phyloP scores from a whole-genome alignment of 305 asterid species.

The Fraxinus platypoda region DNA sequence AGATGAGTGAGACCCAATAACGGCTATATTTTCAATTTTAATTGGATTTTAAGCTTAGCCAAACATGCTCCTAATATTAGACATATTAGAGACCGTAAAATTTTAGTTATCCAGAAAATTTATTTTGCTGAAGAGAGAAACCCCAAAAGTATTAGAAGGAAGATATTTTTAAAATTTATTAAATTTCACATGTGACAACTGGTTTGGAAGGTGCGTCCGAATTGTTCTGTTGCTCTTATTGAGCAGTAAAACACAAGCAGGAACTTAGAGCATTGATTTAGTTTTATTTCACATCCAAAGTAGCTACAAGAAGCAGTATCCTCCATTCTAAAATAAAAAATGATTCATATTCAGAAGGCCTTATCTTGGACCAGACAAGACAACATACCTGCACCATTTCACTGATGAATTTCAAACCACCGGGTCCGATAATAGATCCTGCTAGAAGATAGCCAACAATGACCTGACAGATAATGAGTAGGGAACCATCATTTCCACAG shows the following conservation, averaged over 20 bases:
- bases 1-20: too few species aligned
- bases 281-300: constrained; percentile 14
- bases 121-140: background rate
- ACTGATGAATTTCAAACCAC: constrained; percentile 85
- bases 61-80: too few species aligned
- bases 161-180: background rate
- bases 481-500: constrained; percentile 8
- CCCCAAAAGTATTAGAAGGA: background rate
- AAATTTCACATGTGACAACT: background rate
- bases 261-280: constrained; percentile 10
- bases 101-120: background rate
- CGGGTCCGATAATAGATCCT: constrained; percentile 95
- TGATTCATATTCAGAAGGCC: background rate
- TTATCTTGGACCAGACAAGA: background rate
- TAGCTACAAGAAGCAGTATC: background rate
- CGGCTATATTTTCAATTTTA: too few species aligned
- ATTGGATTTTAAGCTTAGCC: too few species aligned
- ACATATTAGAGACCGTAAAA: background rate
- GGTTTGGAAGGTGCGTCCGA: background rate
- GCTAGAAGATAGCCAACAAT: constrained; percentile 97
- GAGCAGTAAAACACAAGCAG: background rate
- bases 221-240: background rate
- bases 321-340: background rate
- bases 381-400: constrained; percentile 91
- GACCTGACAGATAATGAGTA: constrained; percentile 46